Evolutionary conservation across 2,329 filamentous ascomycete species (phyloP).

Genomic region (Clarireedia hainanense): DNA sequence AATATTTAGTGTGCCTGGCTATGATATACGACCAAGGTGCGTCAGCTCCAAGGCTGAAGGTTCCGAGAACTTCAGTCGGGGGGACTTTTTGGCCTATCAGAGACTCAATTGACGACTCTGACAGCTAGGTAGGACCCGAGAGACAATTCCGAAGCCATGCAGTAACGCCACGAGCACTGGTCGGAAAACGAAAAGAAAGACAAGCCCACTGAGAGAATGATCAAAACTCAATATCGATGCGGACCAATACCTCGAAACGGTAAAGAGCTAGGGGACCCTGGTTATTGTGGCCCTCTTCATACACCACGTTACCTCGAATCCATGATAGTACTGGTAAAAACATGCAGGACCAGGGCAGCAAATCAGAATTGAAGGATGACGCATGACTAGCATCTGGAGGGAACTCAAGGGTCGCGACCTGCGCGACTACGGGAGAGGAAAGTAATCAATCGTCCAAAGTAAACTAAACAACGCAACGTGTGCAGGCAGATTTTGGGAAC

Average conservation of each 20-base stretch:
- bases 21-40: slow-evolving; percentile 4
- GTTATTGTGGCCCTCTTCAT: slow-evolving; percentile 1
- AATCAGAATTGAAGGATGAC: background rate
- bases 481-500: background rate
- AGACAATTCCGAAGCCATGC: slow-evolving; percentile 14
- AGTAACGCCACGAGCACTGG: slow-evolving; percentile 10
- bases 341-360: slow-evolving; percentile 2
- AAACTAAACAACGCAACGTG: background rate
- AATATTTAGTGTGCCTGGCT: slow-evolving; percentile 6
- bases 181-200: slow-evolving; percentile 11
- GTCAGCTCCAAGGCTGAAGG: slow-evolving; percentile 6
- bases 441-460: background rate
- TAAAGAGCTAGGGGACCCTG: slow-evolving; percentile 24
- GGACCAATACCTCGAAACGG: slow-evolving; percentile 14
- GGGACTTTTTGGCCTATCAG: slow-evolving; percentile 1
- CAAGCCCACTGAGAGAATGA: slow-evolving; percentile 6
- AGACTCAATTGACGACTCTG: background rate
- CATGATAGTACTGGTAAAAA: background rate
- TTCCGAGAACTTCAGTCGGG: background rate
- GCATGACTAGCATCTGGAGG: background rate
- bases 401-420: background rate
- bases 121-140: slow-evolving; percentile 1
- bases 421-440: background rate
- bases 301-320: slow-evolving; percentile 6
- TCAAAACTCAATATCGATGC: slow-evolving; percentile 1